Conservation (phyloP, 257 asterid species). For the Ophiorrhiza pumila region DNA sequence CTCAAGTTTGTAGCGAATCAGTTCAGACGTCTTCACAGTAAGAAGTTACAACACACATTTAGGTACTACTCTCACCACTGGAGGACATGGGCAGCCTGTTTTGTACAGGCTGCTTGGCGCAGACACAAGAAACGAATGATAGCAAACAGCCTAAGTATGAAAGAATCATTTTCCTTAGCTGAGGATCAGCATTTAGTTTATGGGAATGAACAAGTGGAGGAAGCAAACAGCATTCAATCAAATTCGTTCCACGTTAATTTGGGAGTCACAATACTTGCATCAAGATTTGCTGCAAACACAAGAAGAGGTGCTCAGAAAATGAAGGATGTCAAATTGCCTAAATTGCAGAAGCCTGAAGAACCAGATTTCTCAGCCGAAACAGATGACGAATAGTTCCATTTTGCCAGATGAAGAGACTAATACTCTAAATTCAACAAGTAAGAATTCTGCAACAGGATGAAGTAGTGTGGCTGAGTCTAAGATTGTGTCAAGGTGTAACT, state of each 20-base stretch:
- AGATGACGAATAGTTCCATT: constrained; percentile 52
- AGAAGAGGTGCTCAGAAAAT: constrained; percentile 65
- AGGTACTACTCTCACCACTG: constrained; percentile 79
- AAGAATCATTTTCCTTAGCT: constrained; percentile 41
- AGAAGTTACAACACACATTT: constrained; percentile 73
- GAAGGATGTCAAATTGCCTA: constrained; percentile 52
- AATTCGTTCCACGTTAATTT: constrained; percentile 37
- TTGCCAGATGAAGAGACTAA: not conserved
- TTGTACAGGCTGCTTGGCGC: constrained; percentile 76
- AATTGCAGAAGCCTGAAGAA: constrained; percentile 69
- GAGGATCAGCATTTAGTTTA: constrained; percentile 26
- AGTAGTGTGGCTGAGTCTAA: not conserved
- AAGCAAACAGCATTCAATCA: constrained; percentile 8
- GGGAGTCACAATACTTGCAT: constrained; percentile 67
- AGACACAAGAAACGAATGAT: constrained; percentile 47
- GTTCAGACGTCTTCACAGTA: constrained; percentile 82
- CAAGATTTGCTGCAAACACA: constrained; percentile 69
- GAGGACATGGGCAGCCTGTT: constrained; percentile 87
- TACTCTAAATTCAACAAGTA: not conserved
- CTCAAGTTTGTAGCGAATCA: constrained; percentile 80
- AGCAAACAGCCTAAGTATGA: constrained; percentile 40
- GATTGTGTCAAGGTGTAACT: not conserved
- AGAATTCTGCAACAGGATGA: not conserved
- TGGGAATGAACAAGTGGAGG: constrained; percentile 24
- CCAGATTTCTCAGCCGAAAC: constrained; percentile 72